Percentiles rank a stretch among this genome's conserved stretches.
These are phyloP conservation scores for Cadophora malorum DNA, from an alignment of 2,329 filamentous ascomycete species.

Conservation along the genomic window DNA sequence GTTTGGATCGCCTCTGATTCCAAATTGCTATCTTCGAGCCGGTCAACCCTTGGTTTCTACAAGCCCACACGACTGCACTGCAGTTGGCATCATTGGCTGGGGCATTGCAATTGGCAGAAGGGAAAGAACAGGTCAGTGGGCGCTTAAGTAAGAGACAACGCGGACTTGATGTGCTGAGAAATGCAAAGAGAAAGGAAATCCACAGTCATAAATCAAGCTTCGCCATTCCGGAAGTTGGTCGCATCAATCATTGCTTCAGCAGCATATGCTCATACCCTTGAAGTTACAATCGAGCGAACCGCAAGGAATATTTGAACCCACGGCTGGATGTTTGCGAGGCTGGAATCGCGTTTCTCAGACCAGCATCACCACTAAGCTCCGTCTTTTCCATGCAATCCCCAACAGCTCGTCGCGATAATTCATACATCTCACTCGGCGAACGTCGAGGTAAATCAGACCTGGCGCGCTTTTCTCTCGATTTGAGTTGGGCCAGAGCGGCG, in stretches of 20 bases:
- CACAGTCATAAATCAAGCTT: not conserved
- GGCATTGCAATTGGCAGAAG: not conserved
- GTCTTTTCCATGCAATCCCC: constrained; percentile 60
- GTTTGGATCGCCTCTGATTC: not conserved
- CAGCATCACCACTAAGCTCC: constrained; percentile 27
- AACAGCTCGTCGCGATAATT: constrained; percentile 51
- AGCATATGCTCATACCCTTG: constrained; percentile 35
- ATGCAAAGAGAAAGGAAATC: not conserved
- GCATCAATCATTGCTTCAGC: constrained; percentile 18
- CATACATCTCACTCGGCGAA: constrained; percentile 57
- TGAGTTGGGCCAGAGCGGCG: constrained; percentile 62
- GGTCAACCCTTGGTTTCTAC: constrained; percentile 14
- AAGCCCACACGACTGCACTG: constrained; percentile 12
- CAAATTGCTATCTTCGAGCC: constrained; percentile 8
- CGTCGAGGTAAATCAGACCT: constrained; percentile 63
- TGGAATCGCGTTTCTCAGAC: constrained; percentile 33
- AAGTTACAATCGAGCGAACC: constrained; percentile 20
- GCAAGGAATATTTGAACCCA: constrained; percentile 29
- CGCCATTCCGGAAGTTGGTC: constrained; percentile 5
- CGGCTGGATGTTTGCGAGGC: constrained; percentile 30
- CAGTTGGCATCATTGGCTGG: constrained; percentile 3
- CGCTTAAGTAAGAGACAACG: not conserved
- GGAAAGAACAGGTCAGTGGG: constrained; percentile 1
- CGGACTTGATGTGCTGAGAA: not conserved
- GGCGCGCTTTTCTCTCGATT: constrained; percentile 61